Evolutionary conservation across 768 basidiomycete genomes (phyloP).

Genomic region (Phanerodontia chrysosporium): DNA sequence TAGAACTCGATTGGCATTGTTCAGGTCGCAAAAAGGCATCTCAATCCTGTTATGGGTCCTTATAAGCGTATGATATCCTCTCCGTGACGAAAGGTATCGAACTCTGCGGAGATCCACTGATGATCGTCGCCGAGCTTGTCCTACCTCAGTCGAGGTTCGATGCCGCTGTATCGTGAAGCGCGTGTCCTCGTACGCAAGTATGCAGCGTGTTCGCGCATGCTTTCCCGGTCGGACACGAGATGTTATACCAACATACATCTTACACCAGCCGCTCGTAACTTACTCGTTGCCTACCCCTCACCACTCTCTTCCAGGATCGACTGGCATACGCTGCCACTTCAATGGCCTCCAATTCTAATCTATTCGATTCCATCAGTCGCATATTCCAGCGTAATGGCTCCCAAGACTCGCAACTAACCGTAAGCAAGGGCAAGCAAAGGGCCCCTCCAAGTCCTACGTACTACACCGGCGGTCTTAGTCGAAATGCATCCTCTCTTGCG

Average conservation of each 20-base stretch:
- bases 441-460: background rate
- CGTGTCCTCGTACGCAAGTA: background rate
- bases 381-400: background rate
- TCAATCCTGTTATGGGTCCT: too few species aligned
- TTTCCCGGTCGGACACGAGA: background rate
- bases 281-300: background rate
- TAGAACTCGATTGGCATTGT: too few species aligned
- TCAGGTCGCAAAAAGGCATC: too few species aligned
- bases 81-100: too few species aligned
- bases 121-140: too few species aligned
- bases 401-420: background rate
- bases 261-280: background rate
- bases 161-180: too few species aligned
- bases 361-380: background rate
- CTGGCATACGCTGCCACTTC: background rate
- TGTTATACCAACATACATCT: background rate
- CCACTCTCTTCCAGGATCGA: background rate
- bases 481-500: constrained; percentile 2
- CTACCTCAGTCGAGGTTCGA: too few species aligned
- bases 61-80: too few species aligned
- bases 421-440: constrained; percentile 1
- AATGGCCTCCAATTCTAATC: background rate
- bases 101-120: too few species aligned
- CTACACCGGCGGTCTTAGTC: background rate
- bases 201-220: background rate